Evolutionary conservation across 2,329 filamentous ascomycete species (phyloP), one percentile per base, ranked within the genome.

Genomic region (Fusarium virguliforme): DNA sequence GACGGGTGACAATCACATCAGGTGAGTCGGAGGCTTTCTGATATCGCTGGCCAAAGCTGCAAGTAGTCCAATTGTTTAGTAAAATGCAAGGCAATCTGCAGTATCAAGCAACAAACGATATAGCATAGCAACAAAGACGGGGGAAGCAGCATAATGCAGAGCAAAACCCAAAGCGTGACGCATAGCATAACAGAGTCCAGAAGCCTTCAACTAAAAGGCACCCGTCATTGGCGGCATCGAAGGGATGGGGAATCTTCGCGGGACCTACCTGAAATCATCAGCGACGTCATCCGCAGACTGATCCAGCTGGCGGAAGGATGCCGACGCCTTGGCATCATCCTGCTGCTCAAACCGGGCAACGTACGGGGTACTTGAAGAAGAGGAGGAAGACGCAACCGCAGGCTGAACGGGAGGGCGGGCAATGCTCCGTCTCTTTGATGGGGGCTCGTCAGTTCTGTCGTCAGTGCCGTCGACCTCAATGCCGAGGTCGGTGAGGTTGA

Each of bases 41-140:
- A 54, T 83, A 82, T 54, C 78, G 75, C 56, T 81, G 79, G 1
- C 80, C 81, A 65, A 81, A 82, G 7, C 70, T 71, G 32, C 13
- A 34, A 9, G 28, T 48, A 18, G 38, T 9, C 41, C 34, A 30
- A 8, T 67, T 26, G 48, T 62, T 62, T 70, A 65, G 65, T 48
- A 61, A 64, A 35, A 57, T 38, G 43, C 26, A 48, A 38, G 35
- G 64, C 51, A 62, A 38, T 24, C 22, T 9, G 34, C 46, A 40
- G 15, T 12, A 18, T 22, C 37, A 18, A 51, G 15, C 57, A 43
- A 46, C 50, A 18, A 60, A 24, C 41, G 4, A 41, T 15, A 9
- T 3, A 28, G 18, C 26, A 40, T n/a, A 41, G 18, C 18, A 22
- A 55, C 13, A 18, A 18, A 18, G 12, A 64, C 18, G 46, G 54